These are phyloP conservation scores for Pythium aristosporum DNA, from an alignment of 352 stramenopile species.

Conservation along the genomic window DNA sequence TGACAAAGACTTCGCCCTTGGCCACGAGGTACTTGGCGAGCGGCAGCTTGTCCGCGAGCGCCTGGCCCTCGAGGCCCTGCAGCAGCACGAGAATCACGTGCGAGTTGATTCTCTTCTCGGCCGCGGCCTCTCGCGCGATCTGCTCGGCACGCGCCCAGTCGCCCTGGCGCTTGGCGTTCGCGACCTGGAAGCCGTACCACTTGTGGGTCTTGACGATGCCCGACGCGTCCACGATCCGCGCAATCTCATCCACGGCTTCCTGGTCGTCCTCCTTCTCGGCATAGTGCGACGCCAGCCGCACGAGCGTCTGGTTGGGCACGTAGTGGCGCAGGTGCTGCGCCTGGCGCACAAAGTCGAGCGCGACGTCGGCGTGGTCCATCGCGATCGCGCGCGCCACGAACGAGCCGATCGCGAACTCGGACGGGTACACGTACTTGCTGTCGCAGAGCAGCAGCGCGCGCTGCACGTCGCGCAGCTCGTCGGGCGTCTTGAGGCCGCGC, in stretches of 20 bases:
- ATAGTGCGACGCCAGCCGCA: slow-evolving; percentile 72
- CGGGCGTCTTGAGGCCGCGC: slow-evolving; percentile 73
- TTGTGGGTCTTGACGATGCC: slow-evolving; percentile 59
- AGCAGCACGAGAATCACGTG: slow-evolving; percentile 73
- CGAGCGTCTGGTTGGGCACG: slow-evolving; percentile 74
- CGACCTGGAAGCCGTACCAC: slow-evolving; percentile 71
- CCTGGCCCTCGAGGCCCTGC: slow-evolving; percentile 56
- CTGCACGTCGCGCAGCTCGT: slow-evolving; percentile 70
- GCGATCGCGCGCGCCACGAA: slow-evolving; percentile 74
- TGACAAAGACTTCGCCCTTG: slow-evolving; percentile 71
- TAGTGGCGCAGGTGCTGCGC: slow-evolving; percentile 76
- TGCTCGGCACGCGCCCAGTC: slow-evolving; percentile 58
- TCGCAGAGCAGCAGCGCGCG: slow-evolving; percentile 76
- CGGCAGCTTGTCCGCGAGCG: slow-evolving; percentile 56
- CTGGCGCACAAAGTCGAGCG: slow-evolving; percentile 66
- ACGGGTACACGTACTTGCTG: slow-evolving; percentile 74
- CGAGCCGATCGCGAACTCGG: slow-evolving; percentile 52
- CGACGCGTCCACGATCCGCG: slow-evolving; percentile 47
- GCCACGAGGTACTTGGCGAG: slow-evolving; percentile 76
- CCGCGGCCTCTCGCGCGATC: slow-evolving; percentile 64
- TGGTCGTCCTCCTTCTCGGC: slow-evolving; percentile 44
- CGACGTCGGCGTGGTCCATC: slow-evolving; percentile 49
- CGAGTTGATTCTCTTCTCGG: slow-evolving; percentile 74
- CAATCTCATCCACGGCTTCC: slow-evolving; percentile 59
- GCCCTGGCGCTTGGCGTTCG: slow-evolving; percentile 60